Percentiles rank a stretch among this genome's conserved stretches.
phyloP scores from a whole-genome alignment of 371 early-diverging fungal genomes.

The Mucor indicus region DNA sequence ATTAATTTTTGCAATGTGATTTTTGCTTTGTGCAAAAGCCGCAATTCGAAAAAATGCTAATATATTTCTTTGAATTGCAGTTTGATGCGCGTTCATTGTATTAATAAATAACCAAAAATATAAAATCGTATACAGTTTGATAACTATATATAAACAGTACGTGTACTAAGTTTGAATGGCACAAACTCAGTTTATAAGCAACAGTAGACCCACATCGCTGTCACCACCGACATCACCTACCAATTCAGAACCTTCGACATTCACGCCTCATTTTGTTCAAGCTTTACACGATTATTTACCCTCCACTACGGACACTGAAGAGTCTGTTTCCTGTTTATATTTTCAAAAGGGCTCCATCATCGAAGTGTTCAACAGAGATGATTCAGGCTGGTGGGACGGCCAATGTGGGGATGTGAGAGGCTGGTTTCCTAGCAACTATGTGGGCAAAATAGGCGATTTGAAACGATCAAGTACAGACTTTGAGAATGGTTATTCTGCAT shows the following conservation, averaged over 20 bases:
- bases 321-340: slow-evolving; percentile 37
- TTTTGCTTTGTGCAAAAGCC: too few relatives aligned
- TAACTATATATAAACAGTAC: too few relatives aligned
- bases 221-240: slow-evolving; percentile 18
- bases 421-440: slow-evolving; percentile 54
- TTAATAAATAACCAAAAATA: too few relatives aligned
- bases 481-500: slow-evolving; percentile 36
- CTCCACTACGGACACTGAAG: slow-evolving; percentile 33
- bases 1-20: too few relatives aligned
- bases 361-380: slow-evolving; percentile 46
- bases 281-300: slow-evolving; percentile 49
- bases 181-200: too few relatives aligned
- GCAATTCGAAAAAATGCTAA: too few relatives aligned
- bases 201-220: slow-evolving; percentile 18
- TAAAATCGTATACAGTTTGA: too few relatives aligned
- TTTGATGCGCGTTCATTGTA: too few relatives aligned
- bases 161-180: too few relatives aligned
- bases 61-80: too few relatives aligned
- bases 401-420: slow-evolving; percentile 40
- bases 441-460: slow-evolving; percentile 43
- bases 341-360: slow-evolving; percentile 50
- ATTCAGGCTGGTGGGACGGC: slow-evolving; percentile 60
- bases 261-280: slow-evolving; percentile 46
- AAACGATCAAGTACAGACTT: slow-evolving; percentile 32
- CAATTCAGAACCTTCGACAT: slow-evolving; percentile 8